A percentile compares a stretch with the other conserved stretches of the same genome.
These are phyloP conservation scores for Pulchroboletus neoregius DNA, from an alignment of 1,284 basidiomycete genomes.

Conservation along the genomic window DNA sequence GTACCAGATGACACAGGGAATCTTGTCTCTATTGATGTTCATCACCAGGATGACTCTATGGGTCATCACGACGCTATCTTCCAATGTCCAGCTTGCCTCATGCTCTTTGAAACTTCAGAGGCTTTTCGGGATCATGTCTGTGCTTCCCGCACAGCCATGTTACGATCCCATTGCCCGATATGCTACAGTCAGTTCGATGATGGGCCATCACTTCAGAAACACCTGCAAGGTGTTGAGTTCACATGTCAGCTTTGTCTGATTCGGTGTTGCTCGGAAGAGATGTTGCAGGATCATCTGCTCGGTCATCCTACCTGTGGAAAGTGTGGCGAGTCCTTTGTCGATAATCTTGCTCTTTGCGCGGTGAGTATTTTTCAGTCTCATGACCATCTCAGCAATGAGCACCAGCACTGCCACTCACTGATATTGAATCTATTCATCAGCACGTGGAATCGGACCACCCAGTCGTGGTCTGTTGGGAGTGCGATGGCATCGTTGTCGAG, in stretches of 20 bases:
- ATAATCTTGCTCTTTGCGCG: constrained; percentile 20
- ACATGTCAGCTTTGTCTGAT: constrained; percentile 21
- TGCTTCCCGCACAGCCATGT: constrained; percentile 3
- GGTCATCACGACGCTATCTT: not conserved
- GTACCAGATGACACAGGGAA: not conserved
- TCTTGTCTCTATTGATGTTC: constrained; percentile 1
- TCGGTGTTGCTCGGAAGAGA: constrained; percentile 26
- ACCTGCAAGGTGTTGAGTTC: constrained; percentile 16
- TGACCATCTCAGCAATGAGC: not conserved
- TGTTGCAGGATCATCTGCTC: constrained; percentile 29
- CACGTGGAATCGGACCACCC: constrained; percentile 26
- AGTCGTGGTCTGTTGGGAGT: constrained; percentile 31
- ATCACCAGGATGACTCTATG: not conserved
- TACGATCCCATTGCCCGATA: constrained; percentile 20
- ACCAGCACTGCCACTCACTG: not conserved
- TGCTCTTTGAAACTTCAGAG: constrained; percentile 15
- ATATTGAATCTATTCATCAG: constrained; percentile 8
- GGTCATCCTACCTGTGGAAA: constrained; percentile 26
- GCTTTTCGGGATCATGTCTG: constrained; percentile 19
- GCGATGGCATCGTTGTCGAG: constrained; percentile 27
- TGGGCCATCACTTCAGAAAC: constrained; percentile 15
- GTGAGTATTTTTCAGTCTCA: constrained; percentile 16
- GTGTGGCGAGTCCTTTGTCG: constrained; percentile 21
- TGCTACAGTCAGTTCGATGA: constrained; percentile 28
- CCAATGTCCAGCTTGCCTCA: constrained; percentile 19